phyloP scores from a whole-genome alignment of 208 protist species.

The Trypanosoma congolense region DNA sequence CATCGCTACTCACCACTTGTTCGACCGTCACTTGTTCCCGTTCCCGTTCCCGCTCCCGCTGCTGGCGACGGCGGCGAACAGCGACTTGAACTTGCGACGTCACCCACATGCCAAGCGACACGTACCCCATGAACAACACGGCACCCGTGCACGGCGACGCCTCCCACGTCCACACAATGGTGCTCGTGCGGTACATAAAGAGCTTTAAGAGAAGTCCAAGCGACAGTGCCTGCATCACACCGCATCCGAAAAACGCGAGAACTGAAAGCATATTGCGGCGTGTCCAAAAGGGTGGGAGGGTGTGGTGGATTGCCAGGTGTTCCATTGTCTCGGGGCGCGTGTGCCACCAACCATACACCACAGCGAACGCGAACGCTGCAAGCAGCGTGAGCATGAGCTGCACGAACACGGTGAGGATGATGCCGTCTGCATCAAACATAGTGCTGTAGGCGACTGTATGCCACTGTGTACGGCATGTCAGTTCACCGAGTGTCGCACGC shows the following conservation, averaged over 20 bases:
- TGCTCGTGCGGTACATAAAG: constrained; percentile 54
- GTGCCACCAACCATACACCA: constrained; percentile 68
- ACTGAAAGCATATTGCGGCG: constrained; percentile 29
- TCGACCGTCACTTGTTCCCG: too few species aligned
- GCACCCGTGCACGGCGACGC: constrained; percentile 55
- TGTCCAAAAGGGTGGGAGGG: constrained; percentile 59
- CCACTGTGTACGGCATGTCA: constrained; percentile 51
- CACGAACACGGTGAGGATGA: constrained; percentile 46
- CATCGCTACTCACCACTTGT: too few species aligned
- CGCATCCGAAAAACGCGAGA: constrained; percentile 24
- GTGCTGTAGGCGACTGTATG: constrained; percentile 52
- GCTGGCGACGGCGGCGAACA: too few species aligned
- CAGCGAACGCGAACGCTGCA: constrained; percentile 33
- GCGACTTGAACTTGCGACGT: too few species aligned
- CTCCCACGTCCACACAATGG: constrained; percentile 73
- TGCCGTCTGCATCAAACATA: constrained; percentile 51
- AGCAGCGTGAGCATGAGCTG: constrained; percentile 43
- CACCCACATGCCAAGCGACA: constrained; percentile 15
- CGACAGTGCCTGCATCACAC: constrained; percentile 46
- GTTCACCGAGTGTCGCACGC: constrained; percentile 37
- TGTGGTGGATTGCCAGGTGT: constrained; percentile 43
- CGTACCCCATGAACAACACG: constrained; percentile 24
- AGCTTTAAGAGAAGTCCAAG: constrained; percentile 57
- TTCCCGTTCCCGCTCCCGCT: too few species aligned
- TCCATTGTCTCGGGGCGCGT: constrained; percentile 36